These are phyloP conservation scores for Entelexis paramagnoliae DNA, from an alignment of 1,139 yeast genomes.

Conservation along the genomic window DNA sequence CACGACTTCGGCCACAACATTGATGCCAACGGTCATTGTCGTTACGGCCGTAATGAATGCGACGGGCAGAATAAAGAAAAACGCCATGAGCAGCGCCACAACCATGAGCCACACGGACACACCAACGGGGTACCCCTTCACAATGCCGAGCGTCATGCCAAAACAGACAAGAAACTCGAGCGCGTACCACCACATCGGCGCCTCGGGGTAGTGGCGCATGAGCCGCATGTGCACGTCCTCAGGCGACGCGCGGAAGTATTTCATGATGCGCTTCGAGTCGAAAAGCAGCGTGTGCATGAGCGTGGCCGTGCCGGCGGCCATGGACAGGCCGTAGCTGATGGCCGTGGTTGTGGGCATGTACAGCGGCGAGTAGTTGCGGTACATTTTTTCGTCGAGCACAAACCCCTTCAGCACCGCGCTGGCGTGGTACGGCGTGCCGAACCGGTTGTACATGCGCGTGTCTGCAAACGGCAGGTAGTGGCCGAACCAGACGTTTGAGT, in stretches of 20 bases:
- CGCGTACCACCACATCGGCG: constrained; percentile 59
- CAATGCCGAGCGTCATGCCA: constrained; percentile 37
- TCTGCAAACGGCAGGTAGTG: constrained; percentile 43
- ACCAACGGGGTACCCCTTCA: constrained; percentile 27
- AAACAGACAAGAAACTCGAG: constrained; percentile 41
- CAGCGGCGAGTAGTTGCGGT: constrained; percentile 48
- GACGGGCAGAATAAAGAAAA: constrained; percentile 47
- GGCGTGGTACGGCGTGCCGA: constrained; percentile 39
- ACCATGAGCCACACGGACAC: constrained; percentile 24
- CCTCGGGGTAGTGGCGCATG: constrained; percentile 49
- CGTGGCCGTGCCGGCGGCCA: constrained; percentile 54
- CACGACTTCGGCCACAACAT: constrained; percentile 52
- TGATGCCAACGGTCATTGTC: constrained; percentile 41
- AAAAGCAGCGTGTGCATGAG: constrained; percentile 45
- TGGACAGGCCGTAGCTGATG: constrained; percentile 50
- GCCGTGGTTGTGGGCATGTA: constrained; percentile 57
- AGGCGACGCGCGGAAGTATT: constrained; percentile 38
- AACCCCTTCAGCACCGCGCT: constrained; percentile 37
- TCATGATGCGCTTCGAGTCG: constrained; percentile 46
- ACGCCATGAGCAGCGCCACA: constrained; percentile 40
- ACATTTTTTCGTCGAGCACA: constrained; percentile 41
- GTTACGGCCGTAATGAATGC: constrained; percentile 48
- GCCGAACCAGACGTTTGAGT: constrained; percentile 43
- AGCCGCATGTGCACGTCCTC: constrained; percentile 56
- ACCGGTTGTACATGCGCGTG: constrained; percentile 38